Conservation (phyloP, 2,329 filamentous ascomycete species). For the Fusarium cyanostomum region DNA sequence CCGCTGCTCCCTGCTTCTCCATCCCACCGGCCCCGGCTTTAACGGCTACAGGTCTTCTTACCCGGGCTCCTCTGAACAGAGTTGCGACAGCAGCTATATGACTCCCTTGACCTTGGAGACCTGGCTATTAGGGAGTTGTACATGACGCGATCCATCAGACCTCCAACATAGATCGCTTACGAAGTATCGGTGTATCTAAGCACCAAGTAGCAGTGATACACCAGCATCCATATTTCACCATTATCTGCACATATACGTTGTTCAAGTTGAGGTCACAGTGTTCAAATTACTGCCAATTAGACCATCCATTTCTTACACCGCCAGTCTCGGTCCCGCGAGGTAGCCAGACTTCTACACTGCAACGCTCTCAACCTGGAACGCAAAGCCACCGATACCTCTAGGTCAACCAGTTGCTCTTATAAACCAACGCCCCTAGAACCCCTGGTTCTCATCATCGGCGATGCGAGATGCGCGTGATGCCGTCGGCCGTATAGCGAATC, state of each 20-base stretch:
- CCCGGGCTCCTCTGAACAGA: background rate
- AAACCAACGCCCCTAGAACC: conserved; percentile 18
- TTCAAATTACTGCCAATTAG: conserved; percentile 29
- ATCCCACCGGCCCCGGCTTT: background rate
- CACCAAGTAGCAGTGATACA: background rate
- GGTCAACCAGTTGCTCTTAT: conserved; percentile 11
- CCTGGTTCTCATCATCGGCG: conserved; percentile 22
- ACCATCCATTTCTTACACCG: conserved; percentile 36
- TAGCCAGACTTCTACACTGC: conserved; percentile 29
- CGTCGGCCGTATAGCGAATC: conserved; percentile 24
- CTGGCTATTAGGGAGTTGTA: background rate
- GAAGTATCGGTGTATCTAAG: too few species aligned
- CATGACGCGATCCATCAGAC: too few species aligned
- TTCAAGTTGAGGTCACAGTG: conserved; percentile 24
- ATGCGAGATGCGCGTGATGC: conserved; percentile 14
- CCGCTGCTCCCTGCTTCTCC: background rate
- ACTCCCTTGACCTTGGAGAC: background rate
- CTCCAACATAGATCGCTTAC: too few species aligned
- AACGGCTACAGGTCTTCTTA: background rate
- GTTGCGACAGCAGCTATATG: background rate
- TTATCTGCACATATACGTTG: background rate
- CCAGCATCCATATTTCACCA: background rate
- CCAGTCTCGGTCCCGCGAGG: conserved; percentile 41
- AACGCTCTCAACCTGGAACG: conserved; percentile 19
- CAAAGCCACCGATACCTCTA: conserved; percentile 27